A percentile compares a stretch with the other conserved stretches of the same genome.
phyloP scores from a whole-genome alignment of 805 yeast genomes.

The Wickerhamomyces tratensis region DNA sequence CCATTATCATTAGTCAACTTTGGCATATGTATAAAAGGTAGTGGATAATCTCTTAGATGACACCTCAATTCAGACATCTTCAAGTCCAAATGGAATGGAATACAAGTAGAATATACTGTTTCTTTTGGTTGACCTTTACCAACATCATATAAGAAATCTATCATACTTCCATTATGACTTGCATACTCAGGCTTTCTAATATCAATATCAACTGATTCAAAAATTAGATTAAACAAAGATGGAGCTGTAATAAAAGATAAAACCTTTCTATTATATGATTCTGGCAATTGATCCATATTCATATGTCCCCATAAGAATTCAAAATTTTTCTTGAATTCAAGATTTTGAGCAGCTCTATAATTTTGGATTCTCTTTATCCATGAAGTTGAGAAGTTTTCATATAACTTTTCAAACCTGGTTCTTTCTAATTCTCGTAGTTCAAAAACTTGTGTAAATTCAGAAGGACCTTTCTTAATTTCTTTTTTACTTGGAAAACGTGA shows the following conservation, averaged over 20 bases:
- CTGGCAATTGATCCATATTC: constrained; percentile 24
- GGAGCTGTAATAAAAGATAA: constrained; percentile 38
- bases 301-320: constrained; percentile 32
- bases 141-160: constrained; percentile 53
- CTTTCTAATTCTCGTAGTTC: background rate
- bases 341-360: constrained; percentile 30
- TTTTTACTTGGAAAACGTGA: background rate
- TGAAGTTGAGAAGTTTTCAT: constrained; percentile 41
- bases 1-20: constrained; percentile 1
- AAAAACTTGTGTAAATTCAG: constrained; percentile 3
- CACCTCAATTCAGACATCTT: constrained; percentile 51
- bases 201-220: constrained; percentile 38
- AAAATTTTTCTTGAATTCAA: constrained; percentile 29
- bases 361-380: constrained; percentile 64
- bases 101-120: constrained; percentile 52
- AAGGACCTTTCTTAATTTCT: background rate
- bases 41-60: constrained; percentile 77
- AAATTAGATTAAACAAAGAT: constrained; percentile 39
- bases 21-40: constrained; percentile 75
- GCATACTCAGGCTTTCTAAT: constrained; percentile 44
- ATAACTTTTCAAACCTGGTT: constrained; percentile 19
- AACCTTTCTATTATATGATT: constrained; percentile 33
- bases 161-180: constrained; percentile 29
- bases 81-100: constrained; percentile 56
- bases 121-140: constrained; percentile 82